Evolutionary conservation across 2,329 filamentous ascomycete genomes (phyloP).

Genomic region (Hypoxylon sp.): DNA sequence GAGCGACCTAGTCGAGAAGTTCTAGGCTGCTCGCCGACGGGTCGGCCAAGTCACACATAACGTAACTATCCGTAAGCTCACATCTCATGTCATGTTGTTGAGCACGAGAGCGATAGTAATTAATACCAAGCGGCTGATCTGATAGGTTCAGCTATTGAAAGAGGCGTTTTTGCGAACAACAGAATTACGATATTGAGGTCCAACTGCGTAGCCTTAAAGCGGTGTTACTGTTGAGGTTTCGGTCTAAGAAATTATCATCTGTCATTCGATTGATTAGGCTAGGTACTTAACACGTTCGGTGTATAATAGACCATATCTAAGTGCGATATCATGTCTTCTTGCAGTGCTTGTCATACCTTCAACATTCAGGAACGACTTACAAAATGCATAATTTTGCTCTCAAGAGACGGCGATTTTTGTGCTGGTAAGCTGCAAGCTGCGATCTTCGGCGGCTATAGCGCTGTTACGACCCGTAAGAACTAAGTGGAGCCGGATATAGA

Average conservation of each 20-base stretch:
- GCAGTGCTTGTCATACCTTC: constrained; percentile 31
- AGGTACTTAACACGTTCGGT: neutral
- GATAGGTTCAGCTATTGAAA: neutral
- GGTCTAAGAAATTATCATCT: constrained; percentile 1
- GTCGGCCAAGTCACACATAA: constrained; percentile 25
- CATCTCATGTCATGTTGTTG: constrained; percentile 9
- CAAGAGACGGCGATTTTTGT: constrained; percentile 11
- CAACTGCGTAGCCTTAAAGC: neutral
- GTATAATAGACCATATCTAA: neutral
- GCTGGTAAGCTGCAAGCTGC: constrained; percentile 37
- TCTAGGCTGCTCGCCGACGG: constrained; percentile 31
- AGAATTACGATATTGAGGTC: neutral
- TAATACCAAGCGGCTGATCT: neutral
- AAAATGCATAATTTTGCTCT: constrained; percentile 17
- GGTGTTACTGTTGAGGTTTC: neutral
- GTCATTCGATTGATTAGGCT: constrained; percentile 1
- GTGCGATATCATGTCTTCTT: neutral
- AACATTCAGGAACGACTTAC: constrained; percentile 40
- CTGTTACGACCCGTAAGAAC: constrained; percentile 44
- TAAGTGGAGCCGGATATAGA: constrained; percentile 46
- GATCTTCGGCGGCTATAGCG: constrained; percentile 52
- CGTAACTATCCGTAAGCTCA: constrained; percentile 29
- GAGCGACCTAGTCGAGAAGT: constrained; percentile 15
- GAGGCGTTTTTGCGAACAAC: neutral
- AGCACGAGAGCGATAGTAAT: constrained; percentile 11